Evolutionary conservation across 441 rosid genomes (phyloP), one percentile per base, ranked within the genome.

Genomic region (Pelargonium cotyledonis): DNA sequence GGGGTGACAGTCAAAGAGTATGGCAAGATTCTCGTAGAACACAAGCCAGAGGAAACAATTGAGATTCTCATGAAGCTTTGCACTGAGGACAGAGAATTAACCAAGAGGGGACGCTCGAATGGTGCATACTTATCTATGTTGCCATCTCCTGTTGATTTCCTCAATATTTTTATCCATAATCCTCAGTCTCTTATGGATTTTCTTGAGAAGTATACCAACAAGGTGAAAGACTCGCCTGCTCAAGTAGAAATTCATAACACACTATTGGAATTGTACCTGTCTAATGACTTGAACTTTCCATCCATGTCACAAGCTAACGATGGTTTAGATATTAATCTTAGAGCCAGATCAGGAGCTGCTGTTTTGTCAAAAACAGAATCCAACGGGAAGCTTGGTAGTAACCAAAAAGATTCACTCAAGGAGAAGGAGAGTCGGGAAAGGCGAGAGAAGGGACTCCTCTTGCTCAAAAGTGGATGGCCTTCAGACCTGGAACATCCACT

Each of bases 131-230:
- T 95, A 55, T 86, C 91, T 71, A 85, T 95, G 91, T 74, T 95
- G 83, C 98, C 99, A 9, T 95, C 98, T 69, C 99, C 99, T 66
- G 97, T 95, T 72, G 98, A 95, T 79, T 95, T 95, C 82, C 86
- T 92, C 68, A 92, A 89, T 75, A 89, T 95, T 77, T 95, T 91
- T 75, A 80, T 89, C 75, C 99, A 92, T 77, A 83, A 85, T 76
- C 93, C 97, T 21, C 79, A 83, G 74, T 86, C 98, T 40, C 88
- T 92, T 57, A 87, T 90, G 98, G 82, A 80, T 63, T 92, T 95
- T 83, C 92, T 95, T 40, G 98, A 91, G 78, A 90, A 86, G 75
- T 95, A 92, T 73, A 80, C 84, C 6, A 80, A 77, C 70, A 88
- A 85, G 83, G 96, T 92, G 67, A 90, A 90, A 82, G 99, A 95